Conservation (phyloP, 495 filamentous ascomycete genomes). For the Cercophora scortea region DNA sequence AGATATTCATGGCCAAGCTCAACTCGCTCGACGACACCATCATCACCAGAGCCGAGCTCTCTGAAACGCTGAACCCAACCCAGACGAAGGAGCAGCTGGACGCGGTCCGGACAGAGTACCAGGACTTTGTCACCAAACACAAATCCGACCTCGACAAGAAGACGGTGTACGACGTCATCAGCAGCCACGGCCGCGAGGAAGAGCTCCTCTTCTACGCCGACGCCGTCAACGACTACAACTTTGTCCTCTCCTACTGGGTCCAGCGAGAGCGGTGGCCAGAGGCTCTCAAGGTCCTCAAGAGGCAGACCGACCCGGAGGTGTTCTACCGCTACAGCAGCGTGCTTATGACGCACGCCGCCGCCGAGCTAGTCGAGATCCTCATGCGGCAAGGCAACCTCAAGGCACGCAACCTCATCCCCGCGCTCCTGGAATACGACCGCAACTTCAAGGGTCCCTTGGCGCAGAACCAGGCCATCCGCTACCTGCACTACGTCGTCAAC, state of each 20-base stretch:
- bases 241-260: constrained; percentile 93
- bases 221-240: constrained; percentile 82
- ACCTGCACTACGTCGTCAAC: constrained; percentile 88
- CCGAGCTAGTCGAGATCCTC: constrained; percentile 82
- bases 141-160: constrained; percentile 81
- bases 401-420: constrained; percentile 81
- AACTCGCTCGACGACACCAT: constrained; percentile 93
- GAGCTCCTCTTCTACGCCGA: constrained; percentile 89
- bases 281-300: constrained; percentile 77
- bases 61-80: constrained; percentile 57
- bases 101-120: constrained; percentile 65
- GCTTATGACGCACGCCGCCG: constrained; percentile 81
- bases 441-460: constrained; percentile 51
- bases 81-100: constrained; percentile 68
- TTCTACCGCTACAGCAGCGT: constrained; percentile 96
- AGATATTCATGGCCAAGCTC: constrained; percentile 94
- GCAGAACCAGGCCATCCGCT: constrained; percentile 90
- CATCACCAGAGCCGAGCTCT: constrained; percentile 78
- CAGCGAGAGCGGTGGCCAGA: constrained; percentile 93
- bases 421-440: constrained; percentile 86
- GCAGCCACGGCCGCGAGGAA: constrained; percentile 87
- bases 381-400: constrained; percentile 90
- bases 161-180: constrained; percentile 92
- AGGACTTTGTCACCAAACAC: constrained; percentile 77
- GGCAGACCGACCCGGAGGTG: constrained; percentile 82